phyloP scores from a whole-genome alignment of 805 yeast species.

The Zygosaccharomyces bisporus region DNA sequence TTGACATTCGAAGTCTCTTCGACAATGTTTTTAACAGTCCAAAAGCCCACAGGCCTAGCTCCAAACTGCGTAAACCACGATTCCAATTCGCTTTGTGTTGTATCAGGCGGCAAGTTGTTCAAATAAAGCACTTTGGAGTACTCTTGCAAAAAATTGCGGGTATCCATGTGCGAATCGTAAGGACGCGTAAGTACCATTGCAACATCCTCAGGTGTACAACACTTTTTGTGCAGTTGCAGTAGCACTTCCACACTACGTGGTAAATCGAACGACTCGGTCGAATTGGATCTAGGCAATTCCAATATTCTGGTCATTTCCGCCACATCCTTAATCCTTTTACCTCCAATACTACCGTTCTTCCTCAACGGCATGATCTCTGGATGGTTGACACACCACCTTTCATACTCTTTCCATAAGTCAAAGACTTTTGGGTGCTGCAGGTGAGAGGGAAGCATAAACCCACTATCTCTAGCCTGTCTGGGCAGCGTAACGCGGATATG shows the following conservation, averaged over 20 bases:
- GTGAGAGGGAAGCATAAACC: slow-evolving; percentile 66
- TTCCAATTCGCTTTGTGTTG: slow-evolving; percentile 87
- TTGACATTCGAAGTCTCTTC: slow-evolving; percentile 28
- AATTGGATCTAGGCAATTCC: slow-evolving; percentile 5
- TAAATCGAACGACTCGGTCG: slow-evolving; percentile 7
- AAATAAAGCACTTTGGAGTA: slow-evolving; percentile 74
- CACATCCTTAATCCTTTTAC: slow-evolving; percentile 10
- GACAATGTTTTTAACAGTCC: slow-evolving; percentile 69
- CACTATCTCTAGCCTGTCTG: slow-evolving; percentile 76
- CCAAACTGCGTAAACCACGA: slow-evolving; percentile 88
- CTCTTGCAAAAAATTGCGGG: slow-evolving; percentile 62
- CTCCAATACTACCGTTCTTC: slow-evolving; percentile 9
- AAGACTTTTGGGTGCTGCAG: slow-evolving; percentile 72
- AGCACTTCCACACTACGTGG: slow-evolving; percentile 29
- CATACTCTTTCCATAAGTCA: slow-evolving; percentile 70
- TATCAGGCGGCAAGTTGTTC: slow-evolving; percentile 77
- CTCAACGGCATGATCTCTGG: slow-evolving; percentile 36
- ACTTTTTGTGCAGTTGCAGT: slow-evolving; percentile 30
- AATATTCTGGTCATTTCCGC: slow-evolving; percentile 18
- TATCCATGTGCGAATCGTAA: slow-evolving; percentile 71
- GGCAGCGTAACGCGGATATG: slow-evolving; percentile 73
- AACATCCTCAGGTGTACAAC: slow-evolving; percentile 46
- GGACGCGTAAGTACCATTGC: slow-evolving; percentile 63
- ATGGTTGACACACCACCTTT: slow-evolving; percentile 64
- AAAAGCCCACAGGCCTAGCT: slow-evolving; percentile 80